Evolutionary conservation across 1,284 basidiomycete species (phyloP), one percentile per base, ranked within the genome.

Genomic region (Cutaneotrichosporon dermatis): DNA sequence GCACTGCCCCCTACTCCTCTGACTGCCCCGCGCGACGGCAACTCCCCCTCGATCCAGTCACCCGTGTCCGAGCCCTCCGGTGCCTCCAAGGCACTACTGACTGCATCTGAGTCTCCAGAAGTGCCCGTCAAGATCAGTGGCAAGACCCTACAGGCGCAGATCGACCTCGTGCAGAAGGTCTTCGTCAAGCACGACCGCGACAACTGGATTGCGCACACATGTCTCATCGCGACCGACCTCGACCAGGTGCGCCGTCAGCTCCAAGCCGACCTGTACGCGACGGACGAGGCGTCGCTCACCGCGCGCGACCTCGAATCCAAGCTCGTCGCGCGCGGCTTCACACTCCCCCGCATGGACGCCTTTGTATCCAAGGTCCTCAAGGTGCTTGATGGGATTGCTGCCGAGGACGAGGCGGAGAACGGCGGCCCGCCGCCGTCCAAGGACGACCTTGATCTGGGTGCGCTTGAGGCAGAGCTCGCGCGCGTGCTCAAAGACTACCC

Each of bases 121-220:
- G 45, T 40, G 37, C 54, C 55, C 5, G 66, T 73, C 59, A 66
- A 61, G 36, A 55, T 73, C 11, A 65, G 73, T 33, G 54, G 62
- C 50, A 68, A 68, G 51, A 74, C 75, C 4, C 61, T 75, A 2
- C 62, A 59, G 15, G 59, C 65, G 7, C 72, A 70, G 53, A 65
- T 74, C 46, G 55, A 62, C 40, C 63, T 75, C 9, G 69, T 74
- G 15, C 63, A 64, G 4, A 65, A 66, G 33, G 66, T 68, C 2
- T 69, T 75, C 35, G 55, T 62, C 57, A 74, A 74, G 56, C 70
- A 73, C 53, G 73, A 74, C 35, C 40, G 54, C 35, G 60, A 58
- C 54, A 74, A 76, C 57, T 76, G 75, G 75, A 74, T 76, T 48
- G 72, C 71, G 25, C 75, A 76, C 58, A 66, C 71, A n/a, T 75